Conservation (phyloP, 2,329 filamentous ascomycete genomes). For the Gnomoniopsis sp. region DNA sequence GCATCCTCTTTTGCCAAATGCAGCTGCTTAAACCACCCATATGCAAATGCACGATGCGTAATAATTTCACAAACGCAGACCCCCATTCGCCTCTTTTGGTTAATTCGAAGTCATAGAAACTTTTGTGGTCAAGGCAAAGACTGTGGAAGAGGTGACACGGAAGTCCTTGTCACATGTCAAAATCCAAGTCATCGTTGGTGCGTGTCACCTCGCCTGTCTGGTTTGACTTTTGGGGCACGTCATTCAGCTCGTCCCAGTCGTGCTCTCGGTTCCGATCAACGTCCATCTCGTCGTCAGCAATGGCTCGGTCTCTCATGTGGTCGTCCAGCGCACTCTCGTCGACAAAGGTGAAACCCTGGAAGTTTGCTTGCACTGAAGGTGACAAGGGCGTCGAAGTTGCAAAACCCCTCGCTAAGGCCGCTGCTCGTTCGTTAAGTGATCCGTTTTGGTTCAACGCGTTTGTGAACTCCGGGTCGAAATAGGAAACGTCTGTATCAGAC, state of each 20-base stretch:
- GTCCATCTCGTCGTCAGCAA: conserved; percentile 59
- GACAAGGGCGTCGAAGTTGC: conserved; percentile 88
- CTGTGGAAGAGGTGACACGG: background rate
- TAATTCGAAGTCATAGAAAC: background rate
- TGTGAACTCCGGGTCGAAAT: conserved; percentile 98
- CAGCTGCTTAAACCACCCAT: conserved; percentile 19
- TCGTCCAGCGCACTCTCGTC: conserved; percentile 94
- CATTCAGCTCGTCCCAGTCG: conserved; percentile 58
- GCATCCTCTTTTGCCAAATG: conserved; percentile 17
- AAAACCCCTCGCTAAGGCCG: conserved; percentile 79
- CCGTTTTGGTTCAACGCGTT: conserved; percentile 84
- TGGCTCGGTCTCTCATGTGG: conserved; percentile 59
- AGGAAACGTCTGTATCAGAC: conserved; percentile 92
- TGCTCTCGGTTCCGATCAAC: conserved; percentile 40
- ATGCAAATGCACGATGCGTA: conserved; percentile 21
- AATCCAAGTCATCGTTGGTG: conserved; percentile 62
- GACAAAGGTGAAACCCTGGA: conserved; percentile 98
- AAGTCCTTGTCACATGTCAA: conserved; percentile 53
- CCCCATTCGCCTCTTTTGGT: conserved; percentile 7
- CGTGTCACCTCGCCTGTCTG: conserved; percentile 64
- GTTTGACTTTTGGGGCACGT: conserved; percentile 50
- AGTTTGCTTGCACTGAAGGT: conserved; percentile 95
- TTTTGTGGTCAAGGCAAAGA: background rate
- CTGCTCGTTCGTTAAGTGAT: conserved; percentile 87
- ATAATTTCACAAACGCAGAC: conserved; percentile 15